Percentiles rank a stretch among this genome's conserved stretches.
Conservation (phyloP, 139 green algal genomes). For the Pycnococcus provasolii region DNA sequence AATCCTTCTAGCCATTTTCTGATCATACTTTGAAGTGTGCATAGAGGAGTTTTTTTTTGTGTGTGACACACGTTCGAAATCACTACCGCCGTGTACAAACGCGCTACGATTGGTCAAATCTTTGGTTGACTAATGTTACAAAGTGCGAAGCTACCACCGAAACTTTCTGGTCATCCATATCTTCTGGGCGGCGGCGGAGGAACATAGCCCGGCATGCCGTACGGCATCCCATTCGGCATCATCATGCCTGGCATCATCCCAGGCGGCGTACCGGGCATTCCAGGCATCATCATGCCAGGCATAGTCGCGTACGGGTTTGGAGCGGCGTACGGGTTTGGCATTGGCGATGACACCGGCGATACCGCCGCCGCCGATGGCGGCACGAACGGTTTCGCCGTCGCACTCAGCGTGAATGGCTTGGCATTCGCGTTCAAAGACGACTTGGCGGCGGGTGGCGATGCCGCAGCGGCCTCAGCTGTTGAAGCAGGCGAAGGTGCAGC, state of each 20-base stretch:
- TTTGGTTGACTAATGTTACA: too few species aligned
- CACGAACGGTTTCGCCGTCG: neutral
- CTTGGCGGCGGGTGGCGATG: neutral
- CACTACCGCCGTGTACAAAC: too few species aligned
- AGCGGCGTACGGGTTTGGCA: neutral
- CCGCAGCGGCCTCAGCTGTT: neutral
- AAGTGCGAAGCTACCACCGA: too few species aligned
- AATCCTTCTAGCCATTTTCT: too few species aligned
- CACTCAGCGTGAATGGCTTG: too few species aligned
- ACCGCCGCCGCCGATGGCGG: neutral
- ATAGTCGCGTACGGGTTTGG: neutral
- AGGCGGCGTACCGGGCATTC: neutral
- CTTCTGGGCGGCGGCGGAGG: too few species aligned
- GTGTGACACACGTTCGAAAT: too few species aligned
- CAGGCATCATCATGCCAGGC: neutral
- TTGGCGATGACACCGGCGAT: neutral
- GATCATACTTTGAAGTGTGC: too few species aligned
- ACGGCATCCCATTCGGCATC: neutral
- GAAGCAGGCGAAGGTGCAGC: neutral
- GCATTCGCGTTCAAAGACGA: neutral
- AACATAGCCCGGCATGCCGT: too few species aligned
- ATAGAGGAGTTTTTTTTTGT: too few species aligned
- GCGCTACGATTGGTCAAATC: too few species aligned
- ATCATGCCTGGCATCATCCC: slow-evolving; percentile 2
- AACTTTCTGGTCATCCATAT: too few species aligned